These are phyloP conservation scores for Sphaerosporella brunnea DNA, from an alignment of 495 filamentous ascomycete species.

Conservation along the genomic window DNA sequence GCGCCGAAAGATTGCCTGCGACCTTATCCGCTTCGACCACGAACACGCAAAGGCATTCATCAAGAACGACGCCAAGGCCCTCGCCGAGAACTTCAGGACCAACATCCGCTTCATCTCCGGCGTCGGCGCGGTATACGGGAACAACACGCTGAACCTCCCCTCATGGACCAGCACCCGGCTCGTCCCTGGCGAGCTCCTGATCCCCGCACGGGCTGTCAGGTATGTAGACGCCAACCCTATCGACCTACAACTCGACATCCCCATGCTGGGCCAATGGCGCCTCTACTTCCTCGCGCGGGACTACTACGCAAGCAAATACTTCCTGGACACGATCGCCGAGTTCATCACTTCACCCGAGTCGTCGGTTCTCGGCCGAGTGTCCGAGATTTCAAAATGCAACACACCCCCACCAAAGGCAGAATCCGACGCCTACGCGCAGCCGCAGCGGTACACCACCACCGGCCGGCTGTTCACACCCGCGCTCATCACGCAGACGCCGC, in stretches of 20 bases:
- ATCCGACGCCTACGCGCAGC: constrained; percentile 40
- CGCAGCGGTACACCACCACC: constrained; percentile 40
- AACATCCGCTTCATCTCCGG: constrained; percentile 53
- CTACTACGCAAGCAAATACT: constrained; percentile 33
- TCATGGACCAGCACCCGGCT: constrained; percentile 18
- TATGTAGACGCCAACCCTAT: constrained; percentile 56
- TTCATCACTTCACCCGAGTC: constrained; percentile 28
- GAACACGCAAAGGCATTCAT: constrained; percentile 41
- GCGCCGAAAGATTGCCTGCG: constrained; percentile 49
- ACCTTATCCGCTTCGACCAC: constrained; percentile 56
- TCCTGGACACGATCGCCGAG: constrained; percentile 38
- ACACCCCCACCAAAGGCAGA: constrained; percentile 32
- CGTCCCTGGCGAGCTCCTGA: constrained; percentile 42
- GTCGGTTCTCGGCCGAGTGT: constrained; percentile 34
- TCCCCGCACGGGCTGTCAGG: constrained; percentile 45
- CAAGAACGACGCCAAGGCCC: constrained; percentile 36
- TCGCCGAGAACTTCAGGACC: constrained; percentile 44
- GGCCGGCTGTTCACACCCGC: constrained; percentile 43
- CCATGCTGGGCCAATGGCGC: constrained; percentile 45
- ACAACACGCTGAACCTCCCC: constrained; percentile 38
- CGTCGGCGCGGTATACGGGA: constrained; percentile 43
- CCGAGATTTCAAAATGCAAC: constrained; percentile 37
- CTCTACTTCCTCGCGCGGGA: constrained; percentile 46
- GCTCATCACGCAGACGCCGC: constrained; percentile 38
- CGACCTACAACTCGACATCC: constrained; percentile 55